Percentiles rank a stretch among this genome's conserved stretches.
Conservation (phyloP, 2,329 filamentous ascomycete species). For the Trichoderma endophyticum region DNA sequence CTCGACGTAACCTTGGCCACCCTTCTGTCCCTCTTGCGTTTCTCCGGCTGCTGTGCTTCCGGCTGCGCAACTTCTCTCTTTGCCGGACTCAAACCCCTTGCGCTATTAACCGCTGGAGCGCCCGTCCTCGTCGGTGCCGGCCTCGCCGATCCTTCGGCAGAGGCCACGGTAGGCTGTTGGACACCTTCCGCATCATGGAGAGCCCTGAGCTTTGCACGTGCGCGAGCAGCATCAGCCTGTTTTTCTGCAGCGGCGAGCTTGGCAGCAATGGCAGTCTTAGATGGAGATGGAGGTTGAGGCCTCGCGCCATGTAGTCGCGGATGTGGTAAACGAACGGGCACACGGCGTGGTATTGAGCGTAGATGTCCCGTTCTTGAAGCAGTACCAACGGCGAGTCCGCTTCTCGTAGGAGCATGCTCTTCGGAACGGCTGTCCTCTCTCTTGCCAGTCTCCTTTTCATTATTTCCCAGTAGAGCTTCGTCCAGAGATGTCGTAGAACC, state of each 20-base stretch:
- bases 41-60: slow-evolving; percentile 32
- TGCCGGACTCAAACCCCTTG: slow-evolving; percentile 29
- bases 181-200: slow-evolving; percentile 38
- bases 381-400: background rate
- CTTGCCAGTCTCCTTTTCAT: background rate
- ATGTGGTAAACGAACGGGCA: slow-evolving; percentile 33
- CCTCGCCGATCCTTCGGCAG: slow-evolving; percentile 2
- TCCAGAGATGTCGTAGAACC: slow-evolving; percentile 34
- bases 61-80: slow-evolving; percentile 31
- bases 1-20: slow-evolving; percentile 56
- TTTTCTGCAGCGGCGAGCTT: slow-evolving; percentile 63
- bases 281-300: slow-evolving; percentile 54
- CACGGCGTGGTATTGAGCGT: slow-evolving; percentile 9
- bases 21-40: slow-evolving; percentile 51
- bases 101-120: slow-evolving; percentile 4
- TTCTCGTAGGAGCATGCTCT: slow-evolving; percentile 16
- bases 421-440: background rate
- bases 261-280: slow-evolving; percentile 59
- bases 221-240: slow-evolving; percentile 61
- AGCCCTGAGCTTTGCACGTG: slow-evolving; percentile 59
- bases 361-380: background rate
- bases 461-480: slow-evolving; percentile 31
- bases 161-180: slow-evolving; percentile 28
- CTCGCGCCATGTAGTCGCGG: slow-evolving; percentile 30
- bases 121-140: slow-evolving; percentile 9